Conservation (phyloP, 2,329 filamentous ascomycete genomes). For the Trichoderma koningiopsis region DNA sequence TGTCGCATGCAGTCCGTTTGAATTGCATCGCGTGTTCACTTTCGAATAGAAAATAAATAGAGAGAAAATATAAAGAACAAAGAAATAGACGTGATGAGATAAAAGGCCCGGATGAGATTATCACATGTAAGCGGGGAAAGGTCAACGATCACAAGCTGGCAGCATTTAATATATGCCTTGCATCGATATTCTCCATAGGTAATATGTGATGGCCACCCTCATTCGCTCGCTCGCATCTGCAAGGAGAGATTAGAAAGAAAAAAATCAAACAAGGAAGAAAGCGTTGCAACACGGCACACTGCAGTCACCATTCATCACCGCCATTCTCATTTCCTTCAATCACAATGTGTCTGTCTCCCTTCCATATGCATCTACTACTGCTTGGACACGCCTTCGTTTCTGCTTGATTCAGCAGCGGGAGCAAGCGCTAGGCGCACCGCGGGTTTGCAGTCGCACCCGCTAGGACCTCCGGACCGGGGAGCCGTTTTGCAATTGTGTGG, state of each 20-base stretch:
- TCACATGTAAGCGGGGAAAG: slow-evolving; percentile 15
- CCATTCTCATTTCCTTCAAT: not conserved
- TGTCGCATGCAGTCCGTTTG: not conserved
- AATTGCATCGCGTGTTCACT: not conserved
- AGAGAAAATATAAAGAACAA: not conserved
- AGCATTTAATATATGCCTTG: slow-evolving; percentile 14
- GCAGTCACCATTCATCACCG: slow-evolving; percentile 8
- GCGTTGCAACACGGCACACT: slow-evolving; percentile 4
- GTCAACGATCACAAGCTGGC: not conserved
- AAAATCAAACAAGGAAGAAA: not conserved
- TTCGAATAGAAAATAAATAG: not conserved
- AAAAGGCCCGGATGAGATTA: not conserved
- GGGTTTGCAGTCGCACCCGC: not conserved
- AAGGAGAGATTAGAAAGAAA: not conserved
- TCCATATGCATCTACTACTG: not conserved
- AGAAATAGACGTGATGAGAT: not conserved
- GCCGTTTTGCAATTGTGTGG: not conserved
- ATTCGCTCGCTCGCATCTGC: slow-evolving; percentile 21
- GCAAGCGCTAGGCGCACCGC: slow-evolving; percentile 21
- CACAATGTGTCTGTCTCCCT: not conserved
- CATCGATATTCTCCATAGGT: slow-evolving; percentile 17
- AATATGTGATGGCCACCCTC: not conserved
- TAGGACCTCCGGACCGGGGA: slow-evolving; percentile 20
- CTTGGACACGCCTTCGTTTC: not conserved
- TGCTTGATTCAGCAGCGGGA: slow-evolving; percentile 7